Evolutionary conservation across 768 basidiomycete genomes (phyloP), one percentile per base, ranked within the genome.

Genomic region (Russula dissimulans): DNA sequence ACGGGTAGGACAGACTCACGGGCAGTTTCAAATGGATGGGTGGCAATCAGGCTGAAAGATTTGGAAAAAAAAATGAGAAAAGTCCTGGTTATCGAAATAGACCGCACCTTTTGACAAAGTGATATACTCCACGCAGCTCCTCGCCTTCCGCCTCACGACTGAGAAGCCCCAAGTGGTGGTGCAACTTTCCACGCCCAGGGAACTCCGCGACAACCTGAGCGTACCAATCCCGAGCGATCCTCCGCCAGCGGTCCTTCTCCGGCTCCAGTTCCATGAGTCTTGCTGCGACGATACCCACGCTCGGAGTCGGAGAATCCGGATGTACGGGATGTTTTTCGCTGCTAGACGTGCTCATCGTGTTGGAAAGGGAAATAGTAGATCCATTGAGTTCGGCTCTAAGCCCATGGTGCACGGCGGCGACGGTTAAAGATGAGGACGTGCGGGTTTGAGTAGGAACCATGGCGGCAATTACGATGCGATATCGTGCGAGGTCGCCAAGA

Each of bases 391-490:
- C 68, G 60, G 47, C 68, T 65, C 67, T 18, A 69, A 70, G 34
- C 65, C 71, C 12, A 73, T 73, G 14, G 71, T 73, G 3, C 5
- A 85, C 71, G 0, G 86, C 84, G 57, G 84, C 79, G 4, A 76
- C 63, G 0, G 85, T 87, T 43, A 89, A 77, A 0, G 77, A 71
- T 17, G 76, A 73, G 12, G 66, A 52, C 12, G 61, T 17, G 39
- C 60, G 54, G 5, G 78, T 69, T 38, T 74, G 77, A 31, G 79
- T 78, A 31, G 81, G 78, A 32, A 89, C 79, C 79, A 93, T 84
- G 36, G 85, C 86, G n/a, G 91, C 89, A n/a, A 97, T 90, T 1
- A 88, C 87, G 90, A 97, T 95, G 53, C 89, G 82, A 71, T 97
- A 98, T 39, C 95, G 80, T 0, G 97, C 93, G 34, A 99, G 80